phyloP scores from a whole-genome alignment of 352 stramenopile genomes.

The Pythium guiyangense region DNA sequence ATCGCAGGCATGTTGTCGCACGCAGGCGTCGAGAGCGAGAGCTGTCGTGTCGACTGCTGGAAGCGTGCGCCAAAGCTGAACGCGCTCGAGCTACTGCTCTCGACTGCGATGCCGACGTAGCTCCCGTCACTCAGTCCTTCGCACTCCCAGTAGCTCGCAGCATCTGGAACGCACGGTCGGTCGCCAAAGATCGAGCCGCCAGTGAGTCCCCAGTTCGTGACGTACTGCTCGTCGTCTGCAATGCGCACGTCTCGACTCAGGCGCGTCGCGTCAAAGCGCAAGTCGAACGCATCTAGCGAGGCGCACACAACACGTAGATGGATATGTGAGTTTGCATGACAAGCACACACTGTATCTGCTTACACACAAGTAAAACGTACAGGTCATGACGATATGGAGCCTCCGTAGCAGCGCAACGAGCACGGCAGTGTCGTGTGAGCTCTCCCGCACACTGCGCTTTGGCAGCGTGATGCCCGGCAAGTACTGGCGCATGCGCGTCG shows the following conservation, averaged over 20 bases:
- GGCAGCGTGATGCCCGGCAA: conserved; percentile 25
- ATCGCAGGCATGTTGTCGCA: conserved; percentile 67
- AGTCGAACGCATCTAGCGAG: conserved; percentile 40
- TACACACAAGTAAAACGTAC: conserved; percentile 23
- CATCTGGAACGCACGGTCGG: conserved; percentile 23
- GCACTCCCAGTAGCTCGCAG: conserved; percentile 71
- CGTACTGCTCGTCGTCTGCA: conserved; percentile 25
- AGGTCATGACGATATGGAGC: conserved; percentile 44
- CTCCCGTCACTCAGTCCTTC: conserved; percentile 53
- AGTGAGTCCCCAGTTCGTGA: conserved; percentile 36
- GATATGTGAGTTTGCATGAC: not conserved
- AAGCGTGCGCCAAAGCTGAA: conserved; percentile 29
- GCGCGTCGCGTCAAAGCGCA: conserved; percentile 39
- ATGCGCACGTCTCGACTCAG: conserved; percentile 46
- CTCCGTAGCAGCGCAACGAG: conserved; percentile 42
- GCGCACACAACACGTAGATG: not conserved
- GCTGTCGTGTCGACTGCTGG: conserved; percentile 31
- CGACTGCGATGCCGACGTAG: conserved; percentile 47
- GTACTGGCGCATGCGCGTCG: conserved; percentile 19
- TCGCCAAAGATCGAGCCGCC: conserved; percentile 51
- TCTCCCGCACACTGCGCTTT: conserved; percentile 16
- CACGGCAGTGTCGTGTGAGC: conserved; percentile 21
- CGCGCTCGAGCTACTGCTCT: not conserved
- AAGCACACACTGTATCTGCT: not conserved
- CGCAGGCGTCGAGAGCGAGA: conserved; percentile 44